Base-by-base conservation (phyloP, 2,329 filamentous ascomycete genomes). In the Scytalidium sp. region DNA sequence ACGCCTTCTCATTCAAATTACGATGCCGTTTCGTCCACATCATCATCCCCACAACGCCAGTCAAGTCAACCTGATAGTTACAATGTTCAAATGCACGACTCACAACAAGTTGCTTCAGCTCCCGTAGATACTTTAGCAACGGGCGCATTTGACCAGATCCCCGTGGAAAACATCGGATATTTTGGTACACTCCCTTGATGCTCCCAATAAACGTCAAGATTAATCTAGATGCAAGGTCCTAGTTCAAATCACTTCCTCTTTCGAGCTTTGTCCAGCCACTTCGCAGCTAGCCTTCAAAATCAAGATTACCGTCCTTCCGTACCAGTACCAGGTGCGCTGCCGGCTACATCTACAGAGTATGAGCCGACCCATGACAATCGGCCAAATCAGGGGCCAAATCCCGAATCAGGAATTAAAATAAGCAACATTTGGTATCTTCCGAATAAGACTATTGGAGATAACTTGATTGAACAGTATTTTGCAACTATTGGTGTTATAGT, bases 231-330 rank as follows among this genome's bases (percentile, higher is more conserved):
- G 15, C n/a, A 25, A 65, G 62, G 63, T 6, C 52, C 64, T 6
- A 65, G 57, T 27, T 64, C 64, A 8, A 66, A 66, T 32, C 64
- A 66, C 45, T 59, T 61, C 9, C 51, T 65, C 32, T 65, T 65
- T 45, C 54, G 60, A 41, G 57, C 58, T 6, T 50, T 66, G 3
- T 60, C 61, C 1, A 54, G 54, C 1, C 57, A 53, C 19, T 60
- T 66, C 17, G 60, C 59, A 6, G 61, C 61, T 27, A 47, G 59
- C 15, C 39, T 50, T 52, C 2, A 44, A 48, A n/a, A 41, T 10
- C 8, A 55, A 60, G 15, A 47, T 63, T 3, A 53, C 62, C 19
- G n/a, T n/a, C n/a, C n/a, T n/a, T n/a, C n/a, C n/a, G n/a, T n/a
- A n/a, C n/a, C n/a, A n/a, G n/a, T n/a, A 42, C 39, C 2, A 45